A percentile compares a stretch with the other conserved stretches of the same genome.
These are phyloP conservation scores for Phytophthora brassicae DNA, from an alignment of 352 stramenopile genomes.

Conservation along the genomic window DNA sequence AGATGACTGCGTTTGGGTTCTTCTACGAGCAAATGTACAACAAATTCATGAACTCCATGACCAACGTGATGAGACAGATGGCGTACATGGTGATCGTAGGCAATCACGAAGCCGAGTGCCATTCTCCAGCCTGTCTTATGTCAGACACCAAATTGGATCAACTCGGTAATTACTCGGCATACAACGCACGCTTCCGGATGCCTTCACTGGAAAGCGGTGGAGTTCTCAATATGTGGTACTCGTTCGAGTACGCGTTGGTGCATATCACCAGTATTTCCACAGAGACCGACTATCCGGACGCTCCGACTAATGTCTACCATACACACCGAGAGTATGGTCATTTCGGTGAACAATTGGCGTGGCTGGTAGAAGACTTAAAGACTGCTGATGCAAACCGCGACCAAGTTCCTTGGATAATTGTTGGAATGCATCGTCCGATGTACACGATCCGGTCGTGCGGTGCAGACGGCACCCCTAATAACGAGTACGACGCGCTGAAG, in stretches of 20 bases:
- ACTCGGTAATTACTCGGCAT: conserved; percentile 61
- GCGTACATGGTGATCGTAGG: conserved; percentile 72
- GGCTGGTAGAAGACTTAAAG: conserved; percentile 51
- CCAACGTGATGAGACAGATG: conserved; percentile 36
- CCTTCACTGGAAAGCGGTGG: conserved; percentile 38
- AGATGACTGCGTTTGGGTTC: conserved; percentile 30
- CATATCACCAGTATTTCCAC: conserved; percentile 74
- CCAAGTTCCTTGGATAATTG: conserved; percentile 51
- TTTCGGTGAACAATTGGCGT: conserved; percentile 49
- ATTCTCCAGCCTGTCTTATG: conserved; percentile 37
- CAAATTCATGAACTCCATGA: conserved; percentile 63
- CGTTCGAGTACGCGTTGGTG: conserved; percentile 42
- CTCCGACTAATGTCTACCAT: conserved; percentile 37
- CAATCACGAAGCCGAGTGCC: conserved; percentile 73
- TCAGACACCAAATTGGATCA: conserved; percentile 24
- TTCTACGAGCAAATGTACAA: conserved; percentile 59
- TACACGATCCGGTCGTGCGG: conserved; percentile 44
- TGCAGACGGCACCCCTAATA: conserved; percentile 12
- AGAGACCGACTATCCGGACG: conserved; percentile 55
- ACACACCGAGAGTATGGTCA: conserved; percentile 26
- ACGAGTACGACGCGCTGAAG: conserved; percentile 19
- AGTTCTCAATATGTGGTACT: conserved; percentile 47
- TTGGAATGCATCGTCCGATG: conserved; percentile 54
- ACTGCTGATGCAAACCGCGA: conserved; percentile 43
- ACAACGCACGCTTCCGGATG: conserved; percentile 43